Base-by-base conservation (phyloP, 2,329 filamentous ascomycete species). In the Colletotrichum sidae region DNA sequence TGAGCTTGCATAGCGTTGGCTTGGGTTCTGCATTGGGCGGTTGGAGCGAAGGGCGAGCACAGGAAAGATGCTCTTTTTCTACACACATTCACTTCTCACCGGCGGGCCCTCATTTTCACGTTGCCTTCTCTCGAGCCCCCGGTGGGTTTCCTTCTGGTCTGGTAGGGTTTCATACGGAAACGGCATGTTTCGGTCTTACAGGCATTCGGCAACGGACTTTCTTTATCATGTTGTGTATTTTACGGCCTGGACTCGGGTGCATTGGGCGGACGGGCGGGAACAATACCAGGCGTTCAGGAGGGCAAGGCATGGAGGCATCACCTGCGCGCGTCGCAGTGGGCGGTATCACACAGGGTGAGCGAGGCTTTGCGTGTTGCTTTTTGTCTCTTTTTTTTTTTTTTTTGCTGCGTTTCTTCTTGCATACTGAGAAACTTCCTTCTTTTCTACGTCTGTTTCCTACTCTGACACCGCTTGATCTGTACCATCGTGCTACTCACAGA, bases 251-350 rank as follows among this genome's bases (percentile, higher is more conserved):
- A 33, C 25, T 37, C 64, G 13, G 50, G 53, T 56, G 63, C 63
- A 66, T 66, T 42, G 25, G 59, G 57, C 57, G 46, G 51, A 39
- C 50, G 38, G 49, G 50, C 15, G 57, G 53, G 37, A 10, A 50
- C 58, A 61, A 66, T 54, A 67, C 49, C 49, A 65, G 64, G 64
- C 64, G 64, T 67, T 67, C 35, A 39, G 47, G 65, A 65, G 38
- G 58, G 67, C 58, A 59, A 67, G 51, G 10, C 42, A 64, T 45
- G 62, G 52, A 57, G n/a, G 37, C 55, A 49, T 37, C 15, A 10
- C 44, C 11, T 49, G 17, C 15, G 49, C 58, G 52, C 52, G 44
- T 46, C 44, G 34, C 8, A 37, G 17, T 34, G 39, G 50, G 25
- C 25, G 15, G 42, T 8, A 39, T 49, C 42, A 44, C 39, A 25